phyloP scores from a whole-genome alignment of 768 basidiomycete species.

The Termitomyces sp. region DNA sequence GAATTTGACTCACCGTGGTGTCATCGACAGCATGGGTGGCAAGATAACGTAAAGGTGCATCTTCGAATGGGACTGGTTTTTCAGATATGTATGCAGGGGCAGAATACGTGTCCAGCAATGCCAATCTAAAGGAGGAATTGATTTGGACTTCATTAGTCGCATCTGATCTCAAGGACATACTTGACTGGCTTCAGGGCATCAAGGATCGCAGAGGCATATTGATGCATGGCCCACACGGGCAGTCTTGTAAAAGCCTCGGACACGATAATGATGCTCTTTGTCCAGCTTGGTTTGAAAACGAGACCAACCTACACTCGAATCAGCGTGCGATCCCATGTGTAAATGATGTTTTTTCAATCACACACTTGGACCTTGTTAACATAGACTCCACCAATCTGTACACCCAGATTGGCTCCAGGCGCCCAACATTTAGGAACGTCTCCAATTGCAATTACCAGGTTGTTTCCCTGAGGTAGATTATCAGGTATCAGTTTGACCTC shows the following conservation, averaged over 20 bases:
- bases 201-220: conserved; percentile 40
- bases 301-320: conserved; percentile 38
- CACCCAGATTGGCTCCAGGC: conserved; percentile 43
- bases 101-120: conserved; percentile 50
- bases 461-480: conserved; percentile 19
- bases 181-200: conserved; percentile 39
- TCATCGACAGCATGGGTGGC: conserved; percentile 20
- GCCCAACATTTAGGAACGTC: conserved; percentile 47
- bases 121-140: conserved; percentile 29
- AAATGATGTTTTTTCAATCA: background rate
- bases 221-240: conserved; percentile 46
- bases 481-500: conserved; percentile 36
- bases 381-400: conserved; percentile 41
- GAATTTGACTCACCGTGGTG: conserved; percentile 16
- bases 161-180: conserved; percentile 22
- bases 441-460: conserved; percentile 42
- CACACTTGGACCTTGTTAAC: conserved; percentile 44
- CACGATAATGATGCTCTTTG: conserved; percentile 38
- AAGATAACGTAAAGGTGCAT: conserved; percentile 53
- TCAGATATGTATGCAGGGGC: conserved; percentile 41
- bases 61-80: conserved; percentile 27
- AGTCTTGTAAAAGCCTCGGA: conserved; percentile 47
- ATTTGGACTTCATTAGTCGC: background rate
- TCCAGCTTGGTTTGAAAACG: conserved; percentile 47
- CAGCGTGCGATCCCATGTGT: background rate